These are phyloP conservation scores for Austroboletus novae-zelandiae DNA, from an alignment of 1,284 basidiomycete species.

Conservation along the genomic window DNA sequence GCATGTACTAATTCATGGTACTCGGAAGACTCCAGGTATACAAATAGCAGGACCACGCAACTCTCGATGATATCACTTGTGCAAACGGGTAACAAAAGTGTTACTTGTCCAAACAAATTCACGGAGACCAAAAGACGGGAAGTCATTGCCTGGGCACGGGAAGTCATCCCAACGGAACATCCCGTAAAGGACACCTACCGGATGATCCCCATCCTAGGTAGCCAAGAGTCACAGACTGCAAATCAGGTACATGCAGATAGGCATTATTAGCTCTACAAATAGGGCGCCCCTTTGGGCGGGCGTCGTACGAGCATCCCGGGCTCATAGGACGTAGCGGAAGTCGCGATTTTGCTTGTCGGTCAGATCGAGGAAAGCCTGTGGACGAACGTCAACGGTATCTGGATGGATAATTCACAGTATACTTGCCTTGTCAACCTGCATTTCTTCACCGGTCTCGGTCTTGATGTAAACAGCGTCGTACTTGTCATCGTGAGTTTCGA, in stretches of 20 bases:
- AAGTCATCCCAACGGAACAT: constrained; percentile 17
- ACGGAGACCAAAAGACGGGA: constrained; percentile 14
- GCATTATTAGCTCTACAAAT: constrained; percentile 12
- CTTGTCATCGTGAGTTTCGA: constrained; percentile 50
- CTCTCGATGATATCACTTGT: constrained; percentile 5
- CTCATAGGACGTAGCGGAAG: constrained; percentile 53
- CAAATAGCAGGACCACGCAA: constrained; percentile 6
- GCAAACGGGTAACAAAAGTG: background rate
- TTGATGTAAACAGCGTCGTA: constrained; percentile 66
- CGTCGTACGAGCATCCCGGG: background rate
- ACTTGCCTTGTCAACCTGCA: constrained; percentile 59
- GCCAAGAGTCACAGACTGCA: background rate
- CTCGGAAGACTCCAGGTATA: constrained; percentile 4
- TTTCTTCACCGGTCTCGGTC: constrained; percentile 48
- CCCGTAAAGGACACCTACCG: constrained; percentile 27
- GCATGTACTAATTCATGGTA: constrained; percentile 3
- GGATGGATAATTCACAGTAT: constrained; percentile 2
- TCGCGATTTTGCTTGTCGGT: constrained; percentile 63
- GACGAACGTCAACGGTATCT: constrained; percentile 4
- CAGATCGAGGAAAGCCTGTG: constrained; percentile 62
- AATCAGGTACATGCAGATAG: constrained; percentile 10
- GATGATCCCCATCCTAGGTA: constrained; percentile 13
- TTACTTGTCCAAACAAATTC: background rate
- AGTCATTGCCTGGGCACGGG: constrained; percentile 20
- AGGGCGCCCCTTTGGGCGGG: constrained; percentile 1